A percentile compares a stretch with the other conserved stretches of the same genome.
phyloP scores from a whole-genome alignment of 2,329 filamentous ascomycete species.

The Sclerotinia minor region DNA sequence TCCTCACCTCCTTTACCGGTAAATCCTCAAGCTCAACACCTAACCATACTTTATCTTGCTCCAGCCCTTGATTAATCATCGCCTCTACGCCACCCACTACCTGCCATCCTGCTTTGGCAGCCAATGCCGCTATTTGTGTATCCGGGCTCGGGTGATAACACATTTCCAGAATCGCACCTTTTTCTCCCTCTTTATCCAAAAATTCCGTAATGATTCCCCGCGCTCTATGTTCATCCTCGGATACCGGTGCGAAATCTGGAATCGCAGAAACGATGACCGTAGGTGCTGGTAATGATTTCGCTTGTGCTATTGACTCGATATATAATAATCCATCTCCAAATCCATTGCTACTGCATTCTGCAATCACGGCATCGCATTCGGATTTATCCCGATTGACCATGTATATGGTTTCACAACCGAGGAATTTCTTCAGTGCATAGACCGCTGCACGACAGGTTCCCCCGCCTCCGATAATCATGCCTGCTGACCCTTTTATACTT shows the following conservation, averaged over 20 bases:
- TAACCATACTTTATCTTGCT: constrained; percentile 43
- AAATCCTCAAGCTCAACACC: constrained; percentile 60
- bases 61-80: constrained; percentile 41
- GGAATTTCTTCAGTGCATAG: constrained; percentile 70
- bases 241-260: constrained; percentile 72
- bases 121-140: constrained; percentile 34
- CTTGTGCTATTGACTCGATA: constrained; percentile 62
- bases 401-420: constrained; percentile 69
- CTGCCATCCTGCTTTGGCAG: constrained; percentile 32
- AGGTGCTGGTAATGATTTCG: constrained; percentile 56
- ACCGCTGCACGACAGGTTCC: constrained; percentile 77
- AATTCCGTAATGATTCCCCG: constrained; percentile 47
- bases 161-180: constrained; percentile 39
- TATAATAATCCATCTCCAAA: constrained; percentile 62
- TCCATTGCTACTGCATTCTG: constrained; percentile 60
- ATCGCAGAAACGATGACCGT: constrained; percentile 73
- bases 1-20: constrained; percentile 60
- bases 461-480: constrained; percentile 73
- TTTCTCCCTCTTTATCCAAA: constrained; percentile 42
- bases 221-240: constrained; percentile 60
- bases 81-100: constrained; percentile 38
- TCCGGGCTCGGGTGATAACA: constrained; percentile 39
- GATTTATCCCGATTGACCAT: constrained; percentile 70
- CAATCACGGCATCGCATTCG: constrained; percentile 67
- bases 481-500: constrained; percentile 60